Percentiles rank a stretch among this genome's conserved stretches.
These are phyloP conservation scores for Pichia sp. DNA, from an alignment of 1,139 yeast species.

Conservation along the genomic window DNA sequence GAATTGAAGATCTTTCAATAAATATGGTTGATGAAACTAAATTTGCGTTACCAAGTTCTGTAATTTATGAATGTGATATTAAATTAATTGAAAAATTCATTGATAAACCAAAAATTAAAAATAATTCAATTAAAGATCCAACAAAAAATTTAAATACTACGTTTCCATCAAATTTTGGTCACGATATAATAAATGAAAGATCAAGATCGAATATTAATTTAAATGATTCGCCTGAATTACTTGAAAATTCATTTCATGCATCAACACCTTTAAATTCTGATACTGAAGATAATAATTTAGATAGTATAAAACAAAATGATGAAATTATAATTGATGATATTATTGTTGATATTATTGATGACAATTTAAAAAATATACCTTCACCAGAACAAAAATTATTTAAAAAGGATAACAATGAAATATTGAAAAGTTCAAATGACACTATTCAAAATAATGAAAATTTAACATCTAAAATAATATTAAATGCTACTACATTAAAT, in stretches of 20 bases:
- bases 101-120: constrained; percentile 16
- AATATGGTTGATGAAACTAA: constrained; percentile 41
- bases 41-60: constrained; percentile 45
- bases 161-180: constrained; percentile 1
- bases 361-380: too few species aligned
- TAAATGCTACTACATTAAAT: background rate
- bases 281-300: background rate
- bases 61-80: constrained; percentile 59
- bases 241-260: background rate
- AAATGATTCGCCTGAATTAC: constrained; percentile 6
- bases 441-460: background rate
- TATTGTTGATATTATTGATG: background rate
- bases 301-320: background rate
- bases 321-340: background rate
- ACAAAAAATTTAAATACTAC: background rate
- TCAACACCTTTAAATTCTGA: constrained; percentile 9
- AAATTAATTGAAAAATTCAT: constrained; percentile 27
- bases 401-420: background rate
- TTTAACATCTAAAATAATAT: background rate
- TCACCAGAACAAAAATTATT: too few species aligned
- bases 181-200: background rate
- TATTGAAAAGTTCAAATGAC: background rate
- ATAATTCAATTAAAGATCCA: background rate
- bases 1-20: constrained; percentile 32
- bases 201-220: constrained; percentile 15